Evolutionary conservation across 495 filamentous ascomycete genomes (phyloP).

Genomic region (Cercophora sp.): DNA sequence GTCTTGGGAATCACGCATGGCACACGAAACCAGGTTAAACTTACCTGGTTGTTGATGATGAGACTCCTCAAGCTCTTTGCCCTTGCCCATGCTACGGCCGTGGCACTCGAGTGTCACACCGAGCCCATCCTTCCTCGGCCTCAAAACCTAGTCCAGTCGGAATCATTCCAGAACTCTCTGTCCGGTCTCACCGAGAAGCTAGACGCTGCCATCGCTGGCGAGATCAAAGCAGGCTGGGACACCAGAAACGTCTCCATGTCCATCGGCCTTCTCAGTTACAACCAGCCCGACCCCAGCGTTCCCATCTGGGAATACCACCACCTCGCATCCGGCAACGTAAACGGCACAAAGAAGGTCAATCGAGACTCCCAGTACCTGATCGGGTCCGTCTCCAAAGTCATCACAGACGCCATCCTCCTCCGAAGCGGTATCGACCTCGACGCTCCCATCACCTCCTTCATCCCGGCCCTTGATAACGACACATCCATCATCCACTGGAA

Average conservation of each 20-base stretch:
- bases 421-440: slow-evolving; percentile 24
- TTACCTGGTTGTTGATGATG: too few relatives aligned
- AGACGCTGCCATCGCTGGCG: slow-evolving; percentile 6
- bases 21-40: too few relatives aligned
- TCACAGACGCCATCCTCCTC: slow-evolving; percentile 27
- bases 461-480: slow-evolving; percentile 39
- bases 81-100: too few relatives aligned
- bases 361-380: slow-evolving; percentile 26
- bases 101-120: too few relatives aligned
- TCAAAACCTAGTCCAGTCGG: too few relatives aligned
- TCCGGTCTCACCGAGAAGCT: slow-evolving; percentile 1
- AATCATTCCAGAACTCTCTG: too few relatives aligned
- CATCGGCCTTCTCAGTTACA: slow-evolving; percentile 10
- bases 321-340: slow-evolving; percentile 19
- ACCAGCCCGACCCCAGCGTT: not conserved
- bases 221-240: slow-evolving; percentile 15
- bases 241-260: slow-evolving; percentile 15
- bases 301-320: slow-evolving; percentile 33
- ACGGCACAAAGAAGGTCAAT: slow-evolving; percentile 16
- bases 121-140: too few relatives aligned
- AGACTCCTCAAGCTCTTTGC: too few relatives aligned
- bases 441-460: slow-evolving; percentile 36
- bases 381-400: slow-evolving; percentile 27
- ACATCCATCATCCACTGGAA: slow-evolving; percentile 38
- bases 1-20: too few relatives aligned